phyloP scores from a whole-genome alignment of 306 rosid species.

The Lathyrus tuberosus region DNA sequence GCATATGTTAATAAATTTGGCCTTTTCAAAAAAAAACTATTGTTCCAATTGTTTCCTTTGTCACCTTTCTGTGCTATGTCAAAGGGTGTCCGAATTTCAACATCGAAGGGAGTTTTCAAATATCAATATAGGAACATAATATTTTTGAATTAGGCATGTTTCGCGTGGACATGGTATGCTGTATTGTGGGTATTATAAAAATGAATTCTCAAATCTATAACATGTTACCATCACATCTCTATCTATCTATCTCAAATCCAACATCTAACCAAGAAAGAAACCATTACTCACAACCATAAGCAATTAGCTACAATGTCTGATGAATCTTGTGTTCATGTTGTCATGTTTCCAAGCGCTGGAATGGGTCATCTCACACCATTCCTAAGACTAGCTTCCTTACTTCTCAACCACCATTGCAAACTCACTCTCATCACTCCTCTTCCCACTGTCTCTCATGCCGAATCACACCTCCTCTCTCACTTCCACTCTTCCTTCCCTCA shows the following conservation, averaged over 20 bases:
- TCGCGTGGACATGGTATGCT: too few relatives aligned
- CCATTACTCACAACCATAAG: not conserved
- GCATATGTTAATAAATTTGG: too few relatives aligned
- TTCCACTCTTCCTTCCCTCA: slow-evolving; percentile 56
- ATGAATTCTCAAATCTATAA: too few relatives aligned
- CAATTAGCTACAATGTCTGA: not conserved
- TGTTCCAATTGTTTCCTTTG: too few relatives aligned
- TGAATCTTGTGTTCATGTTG: slow-evolving; percentile 41
- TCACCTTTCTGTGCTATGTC: too few relatives aligned
- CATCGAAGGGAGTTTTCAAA: too few relatives aligned
- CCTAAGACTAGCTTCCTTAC: slow-evolving; percentile 46
- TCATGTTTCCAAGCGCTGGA: slow-evolving; percentile 61
- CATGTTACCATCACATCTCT: too few relatives aligned
- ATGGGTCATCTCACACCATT: slow-evolving; percentile 64
- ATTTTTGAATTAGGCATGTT: too few relatives aligned
- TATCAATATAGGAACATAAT: too few relatives aligned
- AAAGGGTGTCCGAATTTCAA: too few relatives aligned
- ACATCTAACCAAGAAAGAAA: not conserved
- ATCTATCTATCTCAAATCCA: not conserved
- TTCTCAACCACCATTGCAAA: slow-evolving; percentile 42
- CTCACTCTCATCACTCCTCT: slow-evolving; percentile 55
- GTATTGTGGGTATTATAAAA: too few relatives aligned
- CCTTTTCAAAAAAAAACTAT: too few relatives aligned
- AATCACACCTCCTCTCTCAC: slow-evolving; percentile 48
- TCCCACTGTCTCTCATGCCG: slow-evolving; percentile 53